A percentile compares a stretch with the other conserved stretches of the same genome.
These are phyloP conservation scores for Pyricularia sp. DNA, from an alignment of 2,329 filamentous ascomycete species.

Conservation along the genomic window DNA sequence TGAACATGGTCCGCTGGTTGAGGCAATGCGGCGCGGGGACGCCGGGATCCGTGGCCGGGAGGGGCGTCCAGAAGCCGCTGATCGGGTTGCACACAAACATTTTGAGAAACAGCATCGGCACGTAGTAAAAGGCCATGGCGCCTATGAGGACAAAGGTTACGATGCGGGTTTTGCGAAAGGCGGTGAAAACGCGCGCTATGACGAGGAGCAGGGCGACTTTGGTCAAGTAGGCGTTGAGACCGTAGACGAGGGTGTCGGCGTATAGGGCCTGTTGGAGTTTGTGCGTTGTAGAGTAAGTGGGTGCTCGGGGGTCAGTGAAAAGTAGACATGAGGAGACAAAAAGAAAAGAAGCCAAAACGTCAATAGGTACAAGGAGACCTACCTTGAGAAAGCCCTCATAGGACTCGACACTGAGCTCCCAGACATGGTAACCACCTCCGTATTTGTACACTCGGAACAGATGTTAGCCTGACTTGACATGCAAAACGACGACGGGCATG, in stretches of 20 bases:
- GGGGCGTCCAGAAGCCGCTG: constrained; percentile 1
- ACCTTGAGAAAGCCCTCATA: background rate
- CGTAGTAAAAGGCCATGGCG: constrained; percentile 11
- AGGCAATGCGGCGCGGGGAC: background rate
- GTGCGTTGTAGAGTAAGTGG: no score
- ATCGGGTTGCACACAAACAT: background rate
- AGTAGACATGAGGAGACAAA: no score
- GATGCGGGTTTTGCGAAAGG: constrained; percentile 6
- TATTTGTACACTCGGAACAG: background rate
- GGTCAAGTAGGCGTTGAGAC: constrained; percentile 3
- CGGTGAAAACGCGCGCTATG: background rate
- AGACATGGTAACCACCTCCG: background rate
- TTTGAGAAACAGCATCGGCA: background rate
- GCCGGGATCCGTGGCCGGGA: background rate
- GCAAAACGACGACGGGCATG: background rate
- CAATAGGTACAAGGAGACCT: background rate
- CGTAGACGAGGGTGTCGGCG: constrained; percentile 1
- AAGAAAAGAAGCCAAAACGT: background rate
- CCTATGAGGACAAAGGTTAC: constrained; percentile 36
- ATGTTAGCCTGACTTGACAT: background rate
- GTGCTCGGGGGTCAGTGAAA: no score
- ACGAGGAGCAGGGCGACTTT: constrained; percentile 1
- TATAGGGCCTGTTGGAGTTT: background rate
- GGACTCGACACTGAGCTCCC: background rate
- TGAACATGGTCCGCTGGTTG: constrained; percentile 2